phyloP scores from a whole-genome alignment of 345 rosid genomes.

The Aquilaria sinensis region DNA sequence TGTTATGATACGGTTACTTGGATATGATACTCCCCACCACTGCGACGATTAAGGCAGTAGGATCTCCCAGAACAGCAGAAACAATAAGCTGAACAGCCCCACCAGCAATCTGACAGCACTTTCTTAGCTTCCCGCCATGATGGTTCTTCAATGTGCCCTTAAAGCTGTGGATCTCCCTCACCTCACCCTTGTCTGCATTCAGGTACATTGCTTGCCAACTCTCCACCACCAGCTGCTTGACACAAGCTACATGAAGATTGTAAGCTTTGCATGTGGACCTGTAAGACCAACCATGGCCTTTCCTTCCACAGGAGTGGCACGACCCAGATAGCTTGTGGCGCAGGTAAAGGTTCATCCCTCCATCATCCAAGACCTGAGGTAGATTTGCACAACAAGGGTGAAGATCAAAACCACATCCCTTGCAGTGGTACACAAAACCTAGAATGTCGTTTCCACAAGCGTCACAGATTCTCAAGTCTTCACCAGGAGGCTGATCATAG shows the following conservation, averaged over 20 bases:
- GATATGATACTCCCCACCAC: conserved; percentile 34
- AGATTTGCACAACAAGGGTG: conserved; percentile 46
- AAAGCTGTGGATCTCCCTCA: conserved; percentile 28
- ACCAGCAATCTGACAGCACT: conserved; percentile 29
- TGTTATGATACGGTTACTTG: conserved; percentile 5
- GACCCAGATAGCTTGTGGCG: conserved; percentile 20
- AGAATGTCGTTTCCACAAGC: conserved; percentile 27
- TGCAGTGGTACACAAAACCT: conserved; percentile 41
- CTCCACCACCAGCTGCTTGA: conserved; percentile 37
- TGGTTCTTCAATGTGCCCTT: conserved; percentile 10
- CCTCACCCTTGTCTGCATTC: conserved; percentile 22
- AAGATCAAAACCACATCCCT: conserved; percentile 32
- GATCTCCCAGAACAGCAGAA: conserved; percentile 45
- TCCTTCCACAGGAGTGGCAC: conserved; percentile 31
- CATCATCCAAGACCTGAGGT: conserved; percentile 32
- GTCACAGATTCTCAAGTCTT: conserved; percentile 23
- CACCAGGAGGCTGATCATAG: conserved; percentile 17
- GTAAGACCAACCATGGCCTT: conserved; percentile 38
- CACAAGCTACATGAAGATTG: conserved; percentile 47
- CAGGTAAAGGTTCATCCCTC: conserved; percentile 27
- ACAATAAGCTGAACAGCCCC: conserved; percentile 29
- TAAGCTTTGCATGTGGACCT: conserved; percentile 30
- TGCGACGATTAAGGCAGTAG: conserved; percentile 30
- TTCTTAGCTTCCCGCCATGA: conserved; percentile 18
- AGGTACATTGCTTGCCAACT: conserved; percentile 30